Base-by-base conservation (phyloP, 768 basidiomycete species). In the Agaricus sinodeliciosus region DNA sequence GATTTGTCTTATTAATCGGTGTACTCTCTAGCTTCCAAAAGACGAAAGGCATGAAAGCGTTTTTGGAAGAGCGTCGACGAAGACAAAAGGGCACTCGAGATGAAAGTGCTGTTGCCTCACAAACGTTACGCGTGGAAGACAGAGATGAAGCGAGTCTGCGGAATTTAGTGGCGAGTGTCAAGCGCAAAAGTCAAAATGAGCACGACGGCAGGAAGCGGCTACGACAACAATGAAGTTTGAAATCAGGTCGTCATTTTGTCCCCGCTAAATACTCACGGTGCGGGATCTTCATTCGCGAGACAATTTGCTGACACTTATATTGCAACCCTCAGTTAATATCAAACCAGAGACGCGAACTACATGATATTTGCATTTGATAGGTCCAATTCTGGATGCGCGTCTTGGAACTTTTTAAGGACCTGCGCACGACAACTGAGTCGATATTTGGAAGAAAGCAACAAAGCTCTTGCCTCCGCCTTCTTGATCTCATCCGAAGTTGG, bases 401-500 rank as follows among this genome's bases (percentile, higher is more conserved):
- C 82, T 70, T 94, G 89, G 72, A 97, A 96, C 67, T 87, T 94
- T 69, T 84, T 81, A 53, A 98, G 70, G 42, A 89, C 84, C 86
- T 94, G 55, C 12, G 40, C 2, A 15, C 15, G 27, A 15, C 26
- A 19, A 13, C 31, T 27, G 25, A 54, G 39, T 13, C 31, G 12
- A 13, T 13, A 25, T 13, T 4, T 16, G 13, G 34, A 4, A 3
- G 31, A 22, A 40, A 19, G 22, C 9, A 9, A 43, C 46, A 39
- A 35, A 34, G 37, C 27, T 70, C 8, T 12, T 55, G 35, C 90
- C 77, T 96, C 94, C 76, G 82, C 78, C 71, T 95, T 97, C 74
- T 93, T 93, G 57, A 91, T 57, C 59, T 96, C 94, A 57, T 95
- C 94, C 0, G 92, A 94, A 1, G 94, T 95, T 4, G 94, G 94